phyloP scores from a whole-genome alignment of 1,284 basidiomycete genomes.

The Amylostereum areolatum region DNA sequence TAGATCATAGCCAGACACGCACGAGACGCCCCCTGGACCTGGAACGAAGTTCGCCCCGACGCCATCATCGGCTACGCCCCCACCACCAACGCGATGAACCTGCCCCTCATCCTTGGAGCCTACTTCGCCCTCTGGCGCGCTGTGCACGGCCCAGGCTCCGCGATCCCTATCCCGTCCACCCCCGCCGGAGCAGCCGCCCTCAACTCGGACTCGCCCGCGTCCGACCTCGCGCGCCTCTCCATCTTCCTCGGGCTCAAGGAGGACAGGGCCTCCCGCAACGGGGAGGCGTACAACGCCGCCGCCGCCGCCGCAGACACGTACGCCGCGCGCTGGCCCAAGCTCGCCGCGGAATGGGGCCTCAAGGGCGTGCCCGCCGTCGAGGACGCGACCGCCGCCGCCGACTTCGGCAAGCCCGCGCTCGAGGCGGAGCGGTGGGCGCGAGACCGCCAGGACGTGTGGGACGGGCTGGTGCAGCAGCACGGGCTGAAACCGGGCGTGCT shows the following conservation, averaged over 20 bases:
- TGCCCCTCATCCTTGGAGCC: conserved; percentile 1
- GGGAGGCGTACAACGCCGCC: not conserved
- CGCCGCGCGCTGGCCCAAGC: not conserved
- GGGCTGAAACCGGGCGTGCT: not conserved
- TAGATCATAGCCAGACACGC: conserved; percentile 1
- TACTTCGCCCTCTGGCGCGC: conserved; percentile 5
- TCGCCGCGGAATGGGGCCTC: not conserved
- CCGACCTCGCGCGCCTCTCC: not conserved
- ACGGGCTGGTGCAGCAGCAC: not conserved
- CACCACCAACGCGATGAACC: conserved; percentile 3
- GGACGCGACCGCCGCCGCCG: not conserved
- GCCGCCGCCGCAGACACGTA: not conserved
- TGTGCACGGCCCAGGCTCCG: conserved; percentile 2
- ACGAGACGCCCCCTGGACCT: conserved; percentile 1
- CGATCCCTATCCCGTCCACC: not conserved
- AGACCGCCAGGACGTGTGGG: not conserved
- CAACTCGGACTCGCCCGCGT: not conserved
- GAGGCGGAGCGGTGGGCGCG: not conserved
- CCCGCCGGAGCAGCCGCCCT: not conserved
- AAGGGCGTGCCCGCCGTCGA: not conserved
- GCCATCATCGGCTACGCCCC: conserved; percentile 5
- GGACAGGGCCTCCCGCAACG: not conserved
- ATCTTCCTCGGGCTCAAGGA: not conserved
- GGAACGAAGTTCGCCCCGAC: conserved; percentile 4
- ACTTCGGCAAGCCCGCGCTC: not conserved